phyloP scores from a whole-genome alignment of 78 protist genomes.

The Cavenderia fasciculata region DNA sequence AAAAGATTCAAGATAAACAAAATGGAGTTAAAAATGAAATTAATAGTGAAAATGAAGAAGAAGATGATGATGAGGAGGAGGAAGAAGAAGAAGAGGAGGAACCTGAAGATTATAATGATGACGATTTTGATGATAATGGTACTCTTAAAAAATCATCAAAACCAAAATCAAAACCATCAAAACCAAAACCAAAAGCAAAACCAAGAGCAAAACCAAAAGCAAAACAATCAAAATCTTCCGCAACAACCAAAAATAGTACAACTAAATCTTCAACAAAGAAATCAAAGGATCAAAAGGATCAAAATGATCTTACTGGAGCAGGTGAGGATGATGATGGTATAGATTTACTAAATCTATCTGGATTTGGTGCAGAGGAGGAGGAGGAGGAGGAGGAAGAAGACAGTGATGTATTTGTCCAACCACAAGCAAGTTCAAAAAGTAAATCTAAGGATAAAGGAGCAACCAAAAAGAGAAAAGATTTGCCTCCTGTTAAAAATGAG shows the following conservation, averaged over 20 bases:
- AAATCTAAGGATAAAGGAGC: no score
- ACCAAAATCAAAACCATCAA: not conserved
- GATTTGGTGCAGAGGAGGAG: no score
- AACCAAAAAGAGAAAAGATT: no score
- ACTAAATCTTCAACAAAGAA: not conserved
- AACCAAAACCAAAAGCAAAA: not conserved
- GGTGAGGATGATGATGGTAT: not conserved
- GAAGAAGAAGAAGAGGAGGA: not conserved
- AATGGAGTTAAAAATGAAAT: not conserved
- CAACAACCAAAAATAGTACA: not conserved
- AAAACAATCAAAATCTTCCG: not conserved
- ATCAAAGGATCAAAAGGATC: not conserved
- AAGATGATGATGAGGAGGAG: not conserved
- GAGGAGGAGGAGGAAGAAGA: no score
- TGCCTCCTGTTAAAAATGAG: no score
- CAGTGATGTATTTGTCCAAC: no score
- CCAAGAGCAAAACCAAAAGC: not conserved
- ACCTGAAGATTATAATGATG: not conserved
- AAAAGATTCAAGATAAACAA: not conserved
- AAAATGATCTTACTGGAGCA: not conserved
- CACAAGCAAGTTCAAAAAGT: no score
- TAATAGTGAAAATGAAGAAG: not conserved
- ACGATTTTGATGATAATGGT: not conserved
- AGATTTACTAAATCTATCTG: not conserved
- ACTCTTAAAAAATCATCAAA: not conserved